These are phyloP conservation scores for Ophiosphaerella herpotricha DNA, from an alignment of 2,329 filamentous ascomycete genomes.

Conservation along the genomic window DNA sequence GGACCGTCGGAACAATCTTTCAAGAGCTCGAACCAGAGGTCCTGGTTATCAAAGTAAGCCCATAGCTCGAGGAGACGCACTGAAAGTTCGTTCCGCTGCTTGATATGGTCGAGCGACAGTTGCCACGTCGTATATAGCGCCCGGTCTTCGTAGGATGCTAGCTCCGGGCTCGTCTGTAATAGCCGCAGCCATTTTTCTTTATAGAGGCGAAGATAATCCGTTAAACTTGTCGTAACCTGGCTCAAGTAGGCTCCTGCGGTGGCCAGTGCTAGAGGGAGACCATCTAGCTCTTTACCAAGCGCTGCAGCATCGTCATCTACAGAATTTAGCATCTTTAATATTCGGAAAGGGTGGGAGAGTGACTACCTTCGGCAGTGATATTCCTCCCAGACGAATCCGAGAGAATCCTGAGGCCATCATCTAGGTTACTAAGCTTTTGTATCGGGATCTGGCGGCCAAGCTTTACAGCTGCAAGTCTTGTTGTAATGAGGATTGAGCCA, in stretches of 20 bases:
- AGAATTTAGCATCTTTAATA: too few relatives aligned
- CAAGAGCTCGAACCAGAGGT: slow-evolving; percentile 54
- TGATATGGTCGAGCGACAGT: slow-evolving; percentile 7
- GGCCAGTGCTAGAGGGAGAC: slow-evolving; percentile 9
- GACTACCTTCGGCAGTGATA: neutral
- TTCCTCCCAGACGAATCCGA: slow-evolving; percentile 4
- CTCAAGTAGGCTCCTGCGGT: neutral
- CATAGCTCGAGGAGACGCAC: slow-evolving; percentile 10
- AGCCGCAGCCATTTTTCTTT: slow-evolving; percentile 31
- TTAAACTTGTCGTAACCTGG: slow-evolving; percentile 16
- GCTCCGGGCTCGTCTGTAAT: slow-evolving; percentile 17
- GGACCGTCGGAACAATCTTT: slow-evolving; percentile 25
- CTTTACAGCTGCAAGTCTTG: neutral
- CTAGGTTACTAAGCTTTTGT: slow-evolving; percentile 2
- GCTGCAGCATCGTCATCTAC: slow-evolving; percentile 24
- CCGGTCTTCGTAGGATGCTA: slow-evolving; percentile 28
- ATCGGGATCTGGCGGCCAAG: slow-evolving; percentile 5
- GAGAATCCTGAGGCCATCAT: slow-evolving; percentile 3
- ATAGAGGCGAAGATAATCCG: slow-evolving; percentile 40
- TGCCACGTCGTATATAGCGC: slow-evolving; percentile 11
- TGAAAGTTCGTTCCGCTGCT: slow-evolving; percentile 5
- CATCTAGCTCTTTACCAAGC: slow-evolving; percentile 6
- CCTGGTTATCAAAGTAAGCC: slow-evolving; percentile 37
- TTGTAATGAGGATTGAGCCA: neutral
- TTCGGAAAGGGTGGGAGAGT: too few relatives aligned